Evolutionary conservation across 2,329 filamentous ascomycete genomes (phyloP).

Genomic region (Claviceps arundinis): DNA sequence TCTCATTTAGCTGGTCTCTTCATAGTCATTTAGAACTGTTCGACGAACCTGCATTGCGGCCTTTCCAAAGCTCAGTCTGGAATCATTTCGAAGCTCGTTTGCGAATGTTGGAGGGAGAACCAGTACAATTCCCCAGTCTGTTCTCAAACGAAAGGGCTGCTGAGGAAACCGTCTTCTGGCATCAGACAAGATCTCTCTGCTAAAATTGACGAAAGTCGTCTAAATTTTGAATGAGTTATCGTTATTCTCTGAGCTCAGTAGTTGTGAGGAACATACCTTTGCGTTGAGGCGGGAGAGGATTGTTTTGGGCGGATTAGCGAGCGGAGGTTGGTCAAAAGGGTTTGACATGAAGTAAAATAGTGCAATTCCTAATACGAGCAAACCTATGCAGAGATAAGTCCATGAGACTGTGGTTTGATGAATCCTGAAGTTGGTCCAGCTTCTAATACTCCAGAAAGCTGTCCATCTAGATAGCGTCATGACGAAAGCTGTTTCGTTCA

Average conservation of each 20-base stretch:
- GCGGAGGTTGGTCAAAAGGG: not conserved
- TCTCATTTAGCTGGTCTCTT: not conserved
- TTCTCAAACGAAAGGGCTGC: conserved; percentile 8
- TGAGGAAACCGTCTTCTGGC: not conserved
- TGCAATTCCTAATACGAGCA: not conserved
- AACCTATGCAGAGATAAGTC: not conserved
- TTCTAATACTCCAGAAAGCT: no score
- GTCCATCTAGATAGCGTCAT: no score
- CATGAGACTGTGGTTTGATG: not conserved
- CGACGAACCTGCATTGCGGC: conserved; percentile 1
- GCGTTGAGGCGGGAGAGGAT: not conserved
- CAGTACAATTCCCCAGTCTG: conserved; percentile 10
- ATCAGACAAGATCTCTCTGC: not conserved
- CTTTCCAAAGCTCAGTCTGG: conserved; percentile 8
- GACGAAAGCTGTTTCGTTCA: no score
- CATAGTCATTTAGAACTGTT: not conserved
- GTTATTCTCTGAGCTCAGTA: not conserved
- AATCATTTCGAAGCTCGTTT: conserved; percentile 12
- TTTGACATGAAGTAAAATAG: not conserved
- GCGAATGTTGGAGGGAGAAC: conserved; percentile 9
- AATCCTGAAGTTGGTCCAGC: no score
- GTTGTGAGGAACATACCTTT: not conserved
- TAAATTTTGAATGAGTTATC: not conserved
- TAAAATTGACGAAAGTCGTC: not conserved
- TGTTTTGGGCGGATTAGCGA: not conserved